Evolutionary conservation across 2,329 filamentous ascomycete genomes (phyloP).

Genomic region (Xylaria arbuscula): DNA sequence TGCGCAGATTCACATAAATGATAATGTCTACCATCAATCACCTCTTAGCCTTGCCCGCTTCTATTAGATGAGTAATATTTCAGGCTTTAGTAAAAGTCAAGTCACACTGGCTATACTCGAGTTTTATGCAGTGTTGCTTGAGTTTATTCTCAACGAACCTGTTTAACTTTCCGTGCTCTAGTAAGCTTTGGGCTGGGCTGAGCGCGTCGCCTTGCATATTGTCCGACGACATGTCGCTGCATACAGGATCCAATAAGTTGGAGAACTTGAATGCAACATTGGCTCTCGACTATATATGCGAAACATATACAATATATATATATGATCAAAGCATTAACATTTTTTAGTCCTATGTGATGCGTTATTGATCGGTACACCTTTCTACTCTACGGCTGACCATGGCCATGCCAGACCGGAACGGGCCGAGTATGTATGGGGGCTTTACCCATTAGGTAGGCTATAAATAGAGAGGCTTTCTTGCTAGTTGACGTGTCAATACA

Average conservation of each 20-base stretch:
- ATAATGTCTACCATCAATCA: neutral
- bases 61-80: neutral
- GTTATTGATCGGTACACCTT: neutral
- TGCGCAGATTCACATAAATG: too few species aligned
- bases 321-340: neutral
- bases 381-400: neutral
- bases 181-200: neutral
- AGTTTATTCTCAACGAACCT: neutral
- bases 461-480: too few species aligned
- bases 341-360: neutral
- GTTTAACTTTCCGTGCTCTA: neutral
- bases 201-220: neutral
- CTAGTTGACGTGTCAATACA: too few species aligned
- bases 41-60: neutral
- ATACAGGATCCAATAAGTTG: neutral
- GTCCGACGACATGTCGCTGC: neutral
- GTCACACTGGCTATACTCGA: neutral
- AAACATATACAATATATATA: neutral
- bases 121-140: neutral
- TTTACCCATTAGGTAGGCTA: too few species aligned
- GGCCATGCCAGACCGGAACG: neutral
- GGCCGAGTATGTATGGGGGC: too few species aligned
- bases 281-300: neutral
- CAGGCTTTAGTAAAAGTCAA: neutral
- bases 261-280: neutral